Conservation (phyloP, 306 rosid genomes). For the Canavalia gladiata region DNA sequence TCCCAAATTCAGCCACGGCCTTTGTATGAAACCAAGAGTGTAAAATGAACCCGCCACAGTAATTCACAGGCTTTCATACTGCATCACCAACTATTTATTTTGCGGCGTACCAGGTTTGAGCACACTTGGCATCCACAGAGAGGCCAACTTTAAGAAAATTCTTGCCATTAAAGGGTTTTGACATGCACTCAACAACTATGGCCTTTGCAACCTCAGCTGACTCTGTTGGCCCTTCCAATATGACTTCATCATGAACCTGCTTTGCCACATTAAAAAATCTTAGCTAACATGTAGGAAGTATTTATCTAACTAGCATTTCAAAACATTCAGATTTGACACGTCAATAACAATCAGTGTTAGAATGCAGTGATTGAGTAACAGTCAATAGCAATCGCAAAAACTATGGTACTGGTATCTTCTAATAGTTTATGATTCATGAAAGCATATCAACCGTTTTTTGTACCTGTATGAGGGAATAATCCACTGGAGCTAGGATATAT, state of each 20-base stretch:
- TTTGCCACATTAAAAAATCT: conserved; percentile 30
- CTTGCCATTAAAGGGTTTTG: conserved; percentile 79
- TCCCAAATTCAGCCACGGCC: conserved; percentile 17
- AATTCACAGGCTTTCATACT: background rate
- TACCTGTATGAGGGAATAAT: too few relatives aligned
- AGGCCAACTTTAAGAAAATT: conserved; percentile 84
- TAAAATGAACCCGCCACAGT: background rate
- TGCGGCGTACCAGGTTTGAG: conserved; percentile 85
- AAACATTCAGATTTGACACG: conserved; percentile 10
- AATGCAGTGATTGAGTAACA: conserved; percentile 4
- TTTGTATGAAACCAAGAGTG: conserved; percentile 29
- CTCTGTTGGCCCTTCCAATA: conserved; percentile 93
- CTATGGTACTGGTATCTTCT: background rate
- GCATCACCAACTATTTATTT: conserved; percentile 55
- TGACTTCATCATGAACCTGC: conserved; percentile 97
- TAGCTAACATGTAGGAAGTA: conserved; percentile 19
- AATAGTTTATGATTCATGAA: too few relatives aligned
- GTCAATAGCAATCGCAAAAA: background rate
- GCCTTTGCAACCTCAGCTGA: conserved; percentile 87
- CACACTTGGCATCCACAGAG: conserved; percentile 89
- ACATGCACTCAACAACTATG: conserved; percentile 91
- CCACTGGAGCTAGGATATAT: too few relatives aligned
- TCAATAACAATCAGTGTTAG: background rate
- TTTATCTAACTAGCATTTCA: background rate
- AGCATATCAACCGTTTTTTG: too few relatives aligned